Conservation (phyloP, 2,329 filamentous ascomycete species). For the Cladosporium austrohemisphaericum region DNA sequence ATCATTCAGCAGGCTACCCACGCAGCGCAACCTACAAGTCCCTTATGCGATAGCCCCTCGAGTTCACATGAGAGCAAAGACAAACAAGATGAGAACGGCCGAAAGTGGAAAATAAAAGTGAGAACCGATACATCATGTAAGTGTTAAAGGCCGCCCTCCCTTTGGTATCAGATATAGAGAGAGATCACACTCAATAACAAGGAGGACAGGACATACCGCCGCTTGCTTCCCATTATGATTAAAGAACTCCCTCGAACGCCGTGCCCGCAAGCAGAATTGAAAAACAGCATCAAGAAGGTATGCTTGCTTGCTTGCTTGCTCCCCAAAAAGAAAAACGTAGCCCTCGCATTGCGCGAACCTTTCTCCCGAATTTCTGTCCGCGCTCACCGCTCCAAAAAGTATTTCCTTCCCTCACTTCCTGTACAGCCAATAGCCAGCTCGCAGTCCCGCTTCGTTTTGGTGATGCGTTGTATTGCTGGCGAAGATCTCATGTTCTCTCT, state of each 20-base stretch:
- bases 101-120: too few relatives aligned
- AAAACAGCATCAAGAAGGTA: background rate
- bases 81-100: background rate
- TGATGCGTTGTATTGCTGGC: background rate
- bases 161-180: too few relatives aligned
- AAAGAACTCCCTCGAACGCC: slow-evolving; percentile 1
- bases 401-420: background rate
- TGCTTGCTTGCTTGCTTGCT: too few relatives aligned
- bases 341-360: slow-evolving; percentile 1
- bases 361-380: background rate
- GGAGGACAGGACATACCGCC: too few relatives aligned
- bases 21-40: too few relatives aligned
- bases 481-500: slow-evolving; percentile 1
- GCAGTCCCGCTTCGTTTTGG: background rate
- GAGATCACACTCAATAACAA: background rate
- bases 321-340: background rate
- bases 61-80: background rate
- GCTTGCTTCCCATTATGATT: background rate
- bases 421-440: background rate
- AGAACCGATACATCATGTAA: too few relatives aligned
- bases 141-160: too few relatives aligned
- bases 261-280: background rate
- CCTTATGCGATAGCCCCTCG: too few relatives aligned
- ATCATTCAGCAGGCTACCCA: too few relatives aligned
- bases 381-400: slow-evolving; percentile 3